Evolutionary conservation across 2,329 filamentous ascomycete species (phyloP).

Genomic region (Nemania abortiva): DNA sequence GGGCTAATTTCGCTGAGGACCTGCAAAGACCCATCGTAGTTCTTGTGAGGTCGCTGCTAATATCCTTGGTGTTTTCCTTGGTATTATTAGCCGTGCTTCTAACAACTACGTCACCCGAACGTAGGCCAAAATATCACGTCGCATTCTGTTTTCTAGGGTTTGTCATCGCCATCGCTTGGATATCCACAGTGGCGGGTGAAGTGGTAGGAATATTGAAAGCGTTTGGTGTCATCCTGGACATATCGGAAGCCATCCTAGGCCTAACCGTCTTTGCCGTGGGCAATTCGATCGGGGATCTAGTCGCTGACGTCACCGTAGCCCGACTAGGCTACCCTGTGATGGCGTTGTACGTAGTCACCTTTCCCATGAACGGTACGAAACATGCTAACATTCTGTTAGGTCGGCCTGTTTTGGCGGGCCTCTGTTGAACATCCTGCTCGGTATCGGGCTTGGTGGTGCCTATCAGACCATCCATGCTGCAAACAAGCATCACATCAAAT

Average conservation of each 20-base stretch:
- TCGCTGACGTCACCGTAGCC: conserved; percentile 94
- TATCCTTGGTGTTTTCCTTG: conserved; percentile 76
- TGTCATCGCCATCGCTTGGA: conserved; percentile 92
- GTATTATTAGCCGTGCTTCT: conserved; percentile 75
- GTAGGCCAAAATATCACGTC: conserved; percentile 78
- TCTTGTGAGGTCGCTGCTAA: conserved; percentile 69
- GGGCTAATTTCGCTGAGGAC: conserved; percentile 74
- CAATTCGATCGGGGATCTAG: conserved; percentile 92
- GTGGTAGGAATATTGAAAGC: conserved; percentile 96
- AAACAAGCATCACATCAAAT: conserved; percentile 72
- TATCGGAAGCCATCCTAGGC: conserved; percentile 93
- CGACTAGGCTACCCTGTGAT: conserved; percentile 95
- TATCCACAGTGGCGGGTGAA: conserved; percentile 93
- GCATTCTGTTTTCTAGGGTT: conserved; percentile 91
- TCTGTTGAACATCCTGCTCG: conserved; percentile 96
- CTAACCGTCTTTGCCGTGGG: conserved; percentile 97
- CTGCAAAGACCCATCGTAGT: conserved; percentile 62
- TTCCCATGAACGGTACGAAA: conserved; percentile 28
- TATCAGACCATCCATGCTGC: conserved; percentile 85
- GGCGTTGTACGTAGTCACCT: conserved; percentile 71
- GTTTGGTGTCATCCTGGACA: conserved; percentile 89
- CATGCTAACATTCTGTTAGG: conserved; percentile 50
- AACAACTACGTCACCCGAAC: conserved; percentile 73
- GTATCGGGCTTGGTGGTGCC: conserved; percentile 89
- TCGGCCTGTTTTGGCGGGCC: conserved; percentile 98